Percentiles rank a stretch among this genome's conserved stretches.
These are phyloP conservation scores for Rutidosis leptorrhynchoides DNA, from an alignment of 129 eudicot species.

Conservation along the genomic window DNA sequence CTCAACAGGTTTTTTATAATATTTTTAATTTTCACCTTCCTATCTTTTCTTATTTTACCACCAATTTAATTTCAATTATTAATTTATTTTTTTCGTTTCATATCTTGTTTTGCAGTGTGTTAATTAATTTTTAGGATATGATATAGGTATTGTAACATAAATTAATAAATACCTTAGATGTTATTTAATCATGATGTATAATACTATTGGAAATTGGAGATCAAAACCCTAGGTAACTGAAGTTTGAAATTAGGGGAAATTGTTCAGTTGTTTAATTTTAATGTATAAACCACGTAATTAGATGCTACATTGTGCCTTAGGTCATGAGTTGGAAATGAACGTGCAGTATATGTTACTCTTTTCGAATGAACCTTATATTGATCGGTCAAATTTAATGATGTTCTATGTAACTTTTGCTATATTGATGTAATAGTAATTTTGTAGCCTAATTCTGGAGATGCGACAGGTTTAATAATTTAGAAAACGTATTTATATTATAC, in stretches of 20 bases:
- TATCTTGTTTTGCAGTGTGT: neutral
- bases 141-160: neutral
- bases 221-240: slow-evolving; percentile 31
- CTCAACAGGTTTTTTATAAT: slow-evolving; percentile 85
- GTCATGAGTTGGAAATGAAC: neutral
- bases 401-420: neutral
- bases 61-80: neutral
- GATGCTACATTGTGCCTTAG: slow-evolving; percentile 3
- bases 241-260: neutral
- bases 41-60: neutral
- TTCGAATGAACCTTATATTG: neutral
- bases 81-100: neutral
- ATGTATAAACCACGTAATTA: neutral
- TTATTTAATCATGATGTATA: neutral
- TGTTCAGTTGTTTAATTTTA: neutral
- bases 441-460: neutral
- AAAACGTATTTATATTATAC: neutral
- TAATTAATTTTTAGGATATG: neutral
- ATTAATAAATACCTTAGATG: slow-evolving; percentile 18
- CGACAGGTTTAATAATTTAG: neutral
- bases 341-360: neutral
- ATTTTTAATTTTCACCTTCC: neutral
- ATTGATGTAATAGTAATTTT: neutral
- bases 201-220: neutral
- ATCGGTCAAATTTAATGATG: neutral